These are phyloP conservation scores for Adiantum capillusveneris DNA, from an alignment of 75 land plant genomes.

Conservation along the genomic window DNA sequence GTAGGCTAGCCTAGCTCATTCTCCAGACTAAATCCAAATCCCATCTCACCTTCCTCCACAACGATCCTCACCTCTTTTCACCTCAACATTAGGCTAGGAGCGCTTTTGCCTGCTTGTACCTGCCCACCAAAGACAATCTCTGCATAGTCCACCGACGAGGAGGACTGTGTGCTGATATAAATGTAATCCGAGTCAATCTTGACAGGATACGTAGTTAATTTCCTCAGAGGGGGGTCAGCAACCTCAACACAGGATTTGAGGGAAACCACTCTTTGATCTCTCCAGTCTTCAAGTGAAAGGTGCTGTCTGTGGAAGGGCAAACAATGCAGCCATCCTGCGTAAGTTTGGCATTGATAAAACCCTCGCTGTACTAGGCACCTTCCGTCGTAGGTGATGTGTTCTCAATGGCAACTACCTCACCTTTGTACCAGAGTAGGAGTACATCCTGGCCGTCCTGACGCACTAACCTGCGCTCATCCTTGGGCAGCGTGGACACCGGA, in stretches of 20 bases:
- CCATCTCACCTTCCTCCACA: slow-evolving; percentile 62
- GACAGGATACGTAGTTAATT: too few relatives aligned
- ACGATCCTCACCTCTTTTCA: slow-evolving; percentile 94
- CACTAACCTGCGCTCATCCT: slow-evolving; percentile 82
- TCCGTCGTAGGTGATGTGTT: slow-evolving; percentile 96
- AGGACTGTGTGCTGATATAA: too few relatives aligned
- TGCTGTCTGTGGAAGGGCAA: slow-evolving; percentile 89
- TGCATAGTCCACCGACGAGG: slow-evolving; percentile 44
- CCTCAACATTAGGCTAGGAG: slow-evolving; percentile 79
- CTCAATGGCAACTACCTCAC: slow-evolving; percentile 78
- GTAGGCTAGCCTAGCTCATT: slow-evolving; percentile 85
- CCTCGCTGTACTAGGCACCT: slow-evolving; percentile 87
- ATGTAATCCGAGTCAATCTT: too few relatives aligned
- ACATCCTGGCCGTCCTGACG: slow-evolving; percentile 81
- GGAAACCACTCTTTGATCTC: slow-evolving; percentile 94
- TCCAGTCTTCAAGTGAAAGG: slow-evolving; percentile 86
- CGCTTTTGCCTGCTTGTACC: slow-evolving; percentile 81
- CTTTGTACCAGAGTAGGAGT: slow-evolving; percentile 84
- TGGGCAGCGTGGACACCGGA: slow-evolving; percentile 76
- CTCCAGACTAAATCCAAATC: slow-evolving; percentile 74
- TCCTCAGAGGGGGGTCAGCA: slow-evolving; percentile 29
- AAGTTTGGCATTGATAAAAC: slow-evolving; percentile 84
- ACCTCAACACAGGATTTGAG: slow-evolving; percentile 74
- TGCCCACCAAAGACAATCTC: slow-evolving; percentile 95
- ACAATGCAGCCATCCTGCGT: slow-evolving; percentile 96